A percentile compares a stretch with the other conserved stretches of the same genome.
These are phyloP conservation scores for Lasiodiplodia hormozganensis DNA, from an alignment of 2,329 filamentous ascomycete genomes.

Conservation along the genomic window DNA sequence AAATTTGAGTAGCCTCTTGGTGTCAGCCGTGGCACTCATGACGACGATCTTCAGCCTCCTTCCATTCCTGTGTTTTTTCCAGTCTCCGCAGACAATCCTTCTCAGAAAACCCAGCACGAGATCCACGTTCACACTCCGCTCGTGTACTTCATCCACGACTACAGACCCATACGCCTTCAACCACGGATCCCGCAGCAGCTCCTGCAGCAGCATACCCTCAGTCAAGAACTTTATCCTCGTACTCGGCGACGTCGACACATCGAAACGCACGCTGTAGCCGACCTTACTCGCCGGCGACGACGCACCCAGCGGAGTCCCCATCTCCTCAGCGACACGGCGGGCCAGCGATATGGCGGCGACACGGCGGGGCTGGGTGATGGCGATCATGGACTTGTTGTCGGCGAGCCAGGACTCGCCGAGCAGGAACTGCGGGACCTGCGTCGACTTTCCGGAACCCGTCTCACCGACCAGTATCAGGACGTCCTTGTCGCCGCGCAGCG, in stretches of 20 bases:
- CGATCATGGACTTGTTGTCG: constrained; percentile 73
- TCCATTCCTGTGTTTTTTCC: constrained; percentile 69
- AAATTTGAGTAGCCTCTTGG: constrained; percentile 78
- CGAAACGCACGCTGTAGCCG: constrained; percentile 94
- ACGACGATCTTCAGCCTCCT: constrained; percentile 81
- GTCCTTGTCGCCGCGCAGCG: constrained; percentile 67
- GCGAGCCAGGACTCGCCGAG: constrained; percentile 81
- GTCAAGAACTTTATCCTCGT: constrained; percentile 92
- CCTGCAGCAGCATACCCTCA: constrained; percentile 94
- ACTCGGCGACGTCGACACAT: constrained; percentile 81
- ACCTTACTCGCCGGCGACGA: constrained; percentile 70
- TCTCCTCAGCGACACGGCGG: constrained; percentile 83
- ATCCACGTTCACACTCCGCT: constrained; percentile 93
- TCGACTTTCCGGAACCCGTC: constrained; percentile 96
- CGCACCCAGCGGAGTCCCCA: constrained; percentile 68
- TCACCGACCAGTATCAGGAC: constrained; percentile 89
- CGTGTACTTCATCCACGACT: constrained; percentile 95
- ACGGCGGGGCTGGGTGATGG: constrained; percentile 91
- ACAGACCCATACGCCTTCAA: constrained; percentile 87
- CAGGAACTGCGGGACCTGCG: constrained; percentile 92
- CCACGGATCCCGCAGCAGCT: constrained; percentile 84
- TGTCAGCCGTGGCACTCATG: constrained; percentile 96
- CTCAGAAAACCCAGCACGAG: constrained; percentile 87
- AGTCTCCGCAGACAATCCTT: constrained; percentile 69
- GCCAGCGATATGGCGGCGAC: constrained; percentile 94